Conservation (phyloP, 257 asterid genomes). For the Nicotiana noctiflora region DNA sequence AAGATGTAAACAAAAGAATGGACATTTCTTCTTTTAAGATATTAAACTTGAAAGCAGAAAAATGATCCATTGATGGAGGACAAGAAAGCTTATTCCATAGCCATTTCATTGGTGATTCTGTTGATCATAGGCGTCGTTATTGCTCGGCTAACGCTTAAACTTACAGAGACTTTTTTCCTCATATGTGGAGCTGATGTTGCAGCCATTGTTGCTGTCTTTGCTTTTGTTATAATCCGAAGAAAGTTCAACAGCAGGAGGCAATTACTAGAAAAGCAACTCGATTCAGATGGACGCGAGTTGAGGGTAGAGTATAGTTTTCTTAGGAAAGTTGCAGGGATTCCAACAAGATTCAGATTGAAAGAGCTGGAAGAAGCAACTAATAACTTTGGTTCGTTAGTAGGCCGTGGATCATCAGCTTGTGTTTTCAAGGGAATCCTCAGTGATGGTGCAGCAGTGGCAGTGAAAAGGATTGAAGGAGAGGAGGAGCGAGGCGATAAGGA, state of each 20-base stretch:
- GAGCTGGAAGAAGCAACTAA: constrained; percentile 72
- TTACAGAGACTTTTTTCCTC: constrained; percentile 43
- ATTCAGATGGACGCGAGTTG: constrained; percentile 59
- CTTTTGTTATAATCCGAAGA: constrained; percentile 23
- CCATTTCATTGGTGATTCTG: constrained; percentile 20
- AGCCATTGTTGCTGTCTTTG: constrained; percentile 40
- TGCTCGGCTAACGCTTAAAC: constrained; percentile 38
- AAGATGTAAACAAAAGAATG: not conserved
- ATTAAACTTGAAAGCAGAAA: constrained; percentile 1
- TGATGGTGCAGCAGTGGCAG: constrained; percentile 62
- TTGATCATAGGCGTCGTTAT: constrained; percentile 32
- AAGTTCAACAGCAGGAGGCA: constrained; percentile 33
- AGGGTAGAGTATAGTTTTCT: constrained; percentile 76
- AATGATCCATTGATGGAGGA: constrained; percentile 43
- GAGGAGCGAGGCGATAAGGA: constrained; percentile 61
- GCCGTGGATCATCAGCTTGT: constrained; percentile 60
- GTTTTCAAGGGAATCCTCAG: constrained; percentile 57
- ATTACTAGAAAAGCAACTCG: constrained; percentile 35
- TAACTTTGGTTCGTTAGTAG: constrained; percentile 45
- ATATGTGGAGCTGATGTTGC: constrained; percentile 53
- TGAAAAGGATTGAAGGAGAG: constrained; percentile 65
- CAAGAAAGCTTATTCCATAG: constrained; percentile 34
- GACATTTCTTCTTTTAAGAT: not conserved
- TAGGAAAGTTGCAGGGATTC: constrained; percentile 75
- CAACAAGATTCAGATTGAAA: constrained; percentile 52